Evolutionary conservation across 2,329 filamentous ascomycete species (phyloP).

Genomic region (Simplicillium sp.): DNA sequence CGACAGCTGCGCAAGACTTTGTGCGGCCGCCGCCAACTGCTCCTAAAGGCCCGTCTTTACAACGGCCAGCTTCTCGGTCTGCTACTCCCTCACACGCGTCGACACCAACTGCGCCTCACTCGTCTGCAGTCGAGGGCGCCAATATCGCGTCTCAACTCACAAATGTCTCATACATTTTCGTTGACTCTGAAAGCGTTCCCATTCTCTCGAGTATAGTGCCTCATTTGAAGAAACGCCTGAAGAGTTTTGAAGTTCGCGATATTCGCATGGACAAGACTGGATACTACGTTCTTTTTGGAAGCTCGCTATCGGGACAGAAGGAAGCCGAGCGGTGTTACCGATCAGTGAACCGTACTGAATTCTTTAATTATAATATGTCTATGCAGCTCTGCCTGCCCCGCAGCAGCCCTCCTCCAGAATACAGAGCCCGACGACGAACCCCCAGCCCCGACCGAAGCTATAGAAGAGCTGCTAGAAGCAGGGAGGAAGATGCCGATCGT

Average conservation of each 20-base stretch:
- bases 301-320: slow-evolving; percentile 63
- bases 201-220: slow-evolving; percentile 76
- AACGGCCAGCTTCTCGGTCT: slow-evolving; percentile 25
- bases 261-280: slow-evolving; percentile 77
- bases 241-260: slow-evolving; percentile 70
- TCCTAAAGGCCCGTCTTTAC: slow-evolving; percentile 71
- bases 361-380: slow-evolving; percentile 87
- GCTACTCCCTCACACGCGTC: slow-evolving; percentile 17
- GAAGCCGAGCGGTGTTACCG: slow-evolving; percentile 76
- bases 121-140: no score
- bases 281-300: slow-evolving; percentile 87
- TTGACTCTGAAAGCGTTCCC: slow-evolving; percentile 78
- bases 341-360: slow-evolving; percentile 66
- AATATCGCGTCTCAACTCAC: slow-evolving; percentile 61
- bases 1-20: slow-evolving; percentile 16
- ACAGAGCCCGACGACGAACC: slow-evolving; percentile 19
- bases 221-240: slow-evolving; percentile 84
- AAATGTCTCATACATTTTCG: slow-evolving; percentile 80
- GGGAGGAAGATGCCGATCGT: slow-evolving; percentile 57
- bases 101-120: slow-evolving; percentile 51
- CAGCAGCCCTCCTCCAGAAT: slow-evolving; percentile 14
- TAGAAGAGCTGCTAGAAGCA: slow-evolving; percentile 22
- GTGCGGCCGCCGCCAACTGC: slow-evolving; percentile 64
- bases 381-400: slow-evolving; percentile 61
- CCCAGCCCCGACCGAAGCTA: slow-evolving; percentile 22